phyloP scores from a whole-genome alignment of 2,329 filamentous ascomycete species.

The Camillea tinctor region DNA sequence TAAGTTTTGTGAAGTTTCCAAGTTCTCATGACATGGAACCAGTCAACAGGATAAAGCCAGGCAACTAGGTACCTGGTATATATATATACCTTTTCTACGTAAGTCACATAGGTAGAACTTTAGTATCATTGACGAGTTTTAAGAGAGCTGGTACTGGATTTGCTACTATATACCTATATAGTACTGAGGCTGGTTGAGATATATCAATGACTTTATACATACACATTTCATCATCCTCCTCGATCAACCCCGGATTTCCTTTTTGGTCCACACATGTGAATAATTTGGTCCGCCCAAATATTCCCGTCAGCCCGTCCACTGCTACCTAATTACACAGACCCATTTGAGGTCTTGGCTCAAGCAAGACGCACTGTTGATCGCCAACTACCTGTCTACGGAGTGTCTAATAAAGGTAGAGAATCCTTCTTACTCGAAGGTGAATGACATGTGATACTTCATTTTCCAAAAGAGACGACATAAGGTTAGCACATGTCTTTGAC shows the following conservation, averaged over 20 bases:
- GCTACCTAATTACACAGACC: background rate
- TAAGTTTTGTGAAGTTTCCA: no score
- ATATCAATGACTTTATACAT: background rate
- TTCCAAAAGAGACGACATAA: background rate
- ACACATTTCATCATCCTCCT: background rate
- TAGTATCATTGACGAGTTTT: no score
- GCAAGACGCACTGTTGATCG: background rate
- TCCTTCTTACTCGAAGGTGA: background rate
- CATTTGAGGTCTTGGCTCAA: background rate
- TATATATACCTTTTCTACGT: no score
- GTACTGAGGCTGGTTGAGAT: no score
- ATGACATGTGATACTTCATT: background rate
- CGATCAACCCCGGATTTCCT: background rate
- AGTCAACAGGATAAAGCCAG: no score
- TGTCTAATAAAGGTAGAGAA: background rate
- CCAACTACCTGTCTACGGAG: background rate
- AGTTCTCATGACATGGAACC: no score
- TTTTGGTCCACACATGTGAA: background rate
- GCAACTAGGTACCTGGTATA: no score
- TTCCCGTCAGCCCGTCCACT: no score
- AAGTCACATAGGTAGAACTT: no score
- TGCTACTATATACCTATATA: no score
- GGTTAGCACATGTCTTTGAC: no score
- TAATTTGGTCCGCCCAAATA: background rate
- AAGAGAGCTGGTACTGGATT: no score